These are phyloP conservation scores for Conidiobolus coronatus DNA, from an alignment of 371 early-diverging fungal genomes.

Conservation along the genomic window DNA sequence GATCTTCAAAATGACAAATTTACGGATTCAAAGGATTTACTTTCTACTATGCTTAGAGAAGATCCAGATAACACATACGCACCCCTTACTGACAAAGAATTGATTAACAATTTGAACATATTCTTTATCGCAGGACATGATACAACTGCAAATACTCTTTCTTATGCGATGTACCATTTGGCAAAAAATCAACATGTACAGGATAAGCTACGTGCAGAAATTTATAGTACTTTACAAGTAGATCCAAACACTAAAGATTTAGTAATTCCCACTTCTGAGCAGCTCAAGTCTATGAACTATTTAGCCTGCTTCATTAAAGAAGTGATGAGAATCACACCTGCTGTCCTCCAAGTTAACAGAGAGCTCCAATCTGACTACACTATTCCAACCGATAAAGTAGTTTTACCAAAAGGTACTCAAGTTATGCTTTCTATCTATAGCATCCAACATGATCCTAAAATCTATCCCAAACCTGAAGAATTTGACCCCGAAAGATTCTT, in stretches of 20 bases:
- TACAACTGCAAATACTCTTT: slow-evolving; percentile 12
- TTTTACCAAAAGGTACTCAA: not conserved
- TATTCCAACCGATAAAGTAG: not conserved
- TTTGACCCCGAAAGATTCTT: not conserved
- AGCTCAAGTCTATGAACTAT: not conserved
- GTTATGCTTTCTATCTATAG: not conserved
- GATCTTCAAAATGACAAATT: not conserved
- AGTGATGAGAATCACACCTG: slow-evolving; percentile 4
- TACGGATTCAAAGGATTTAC: no score
- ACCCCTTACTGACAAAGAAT: not conserved
- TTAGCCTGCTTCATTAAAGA: slow-evolving; percentile 4
- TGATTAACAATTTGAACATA: not conserved
- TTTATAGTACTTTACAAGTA: not conserved
- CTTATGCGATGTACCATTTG: slow-evolving; percentile 10
- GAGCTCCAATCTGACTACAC: not conserved
- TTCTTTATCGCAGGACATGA: slow-evolving; percentile 5
- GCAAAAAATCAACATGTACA: not conserved
- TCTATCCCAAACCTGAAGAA: not conserved
- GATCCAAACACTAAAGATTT: not conserved
- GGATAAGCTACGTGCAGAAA: slow-evolving; percentile 3
- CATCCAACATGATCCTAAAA: not conserved
- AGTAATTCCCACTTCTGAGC: slow-evolving; percentile 4
- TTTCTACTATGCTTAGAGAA: no score
- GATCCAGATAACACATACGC: no score
- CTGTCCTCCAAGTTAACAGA: not conserved